Evolutionary conservation across 2,329 filamentous ascomycete genomes (phyloP), one percentile per base, ranked within the genome.

Genomic region (Pseudogymnoascus sp.): DNA sequence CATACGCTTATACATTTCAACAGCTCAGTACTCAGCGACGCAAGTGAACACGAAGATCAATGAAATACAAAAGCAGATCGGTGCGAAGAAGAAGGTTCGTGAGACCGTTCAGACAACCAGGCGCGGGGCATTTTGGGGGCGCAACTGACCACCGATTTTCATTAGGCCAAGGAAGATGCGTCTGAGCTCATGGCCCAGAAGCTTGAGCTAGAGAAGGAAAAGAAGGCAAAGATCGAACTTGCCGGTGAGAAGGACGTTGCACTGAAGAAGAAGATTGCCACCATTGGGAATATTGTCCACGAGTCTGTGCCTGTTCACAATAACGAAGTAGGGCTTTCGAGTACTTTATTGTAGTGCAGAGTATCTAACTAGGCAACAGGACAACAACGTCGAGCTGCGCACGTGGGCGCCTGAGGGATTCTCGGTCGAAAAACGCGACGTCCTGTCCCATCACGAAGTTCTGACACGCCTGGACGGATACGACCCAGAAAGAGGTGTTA

Each of bases 361-460:
- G 29, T 62, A 29, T 41, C 19, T 65, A 38, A 60, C 23, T 19
- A 6, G 7, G 16, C 16, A 43, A 31, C 67, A 83, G 83, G 92
- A 94, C 74, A 84, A 96, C 80, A 97, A 99, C 75, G 80, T 79
- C 43, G 76, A 92, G 33, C 80, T 90, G 69, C 84, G 86, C 70
- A 88, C 83, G 31, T 99, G 92, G 92, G 83, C 85, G 4, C 93
- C 93, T 0, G 86, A 91, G 68, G 87, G 87, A 61, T 82, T 87
- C 63, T 82, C 78, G 21, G 84, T 90, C 59, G 85, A 92, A 76
- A 92, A 92, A 81, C 84, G 85, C 69, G 82, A 89, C 63, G 80
- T 83, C 66, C 87, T 97, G 65, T 96, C 92, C 60, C 94, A 99
- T 75, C 94, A 99, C 76, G 93, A 97, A 74, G 92, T 99, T 62